Conservation (phyloP, 176 grass and related monocot genomes). For the Otatea glauca region DNA sequence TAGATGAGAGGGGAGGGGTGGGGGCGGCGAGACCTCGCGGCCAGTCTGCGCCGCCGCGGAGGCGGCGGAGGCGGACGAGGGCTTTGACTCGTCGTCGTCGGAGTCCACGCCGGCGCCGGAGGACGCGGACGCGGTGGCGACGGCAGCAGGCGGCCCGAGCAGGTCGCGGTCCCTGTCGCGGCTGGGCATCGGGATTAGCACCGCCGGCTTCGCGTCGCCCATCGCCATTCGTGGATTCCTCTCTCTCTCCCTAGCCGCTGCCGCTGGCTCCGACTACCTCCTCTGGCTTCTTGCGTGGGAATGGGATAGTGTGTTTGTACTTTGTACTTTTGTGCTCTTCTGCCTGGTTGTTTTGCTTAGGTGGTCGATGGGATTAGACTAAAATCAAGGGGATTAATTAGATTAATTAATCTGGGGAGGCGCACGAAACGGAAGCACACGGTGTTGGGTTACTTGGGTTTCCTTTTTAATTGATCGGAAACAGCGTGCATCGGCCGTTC, state of each 20-base stretch:
- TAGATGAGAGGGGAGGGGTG: not conserved
- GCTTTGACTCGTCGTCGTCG: slow-evolving; percentile 57
- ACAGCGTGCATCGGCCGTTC: too few species aligned
- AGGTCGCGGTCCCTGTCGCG: slow-evolving; percentile 60
- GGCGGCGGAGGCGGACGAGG: slow-evolving; percentile 47
- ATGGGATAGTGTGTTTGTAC: too few species aligned
- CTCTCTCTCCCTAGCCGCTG: not conserved
- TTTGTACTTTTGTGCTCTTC: too few species aligned
- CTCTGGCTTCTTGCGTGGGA: slow-evolving; percentile 14
- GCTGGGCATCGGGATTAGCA: slow-evolving; percentile 48
- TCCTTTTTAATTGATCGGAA: too few species aligned
- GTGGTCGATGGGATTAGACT: slow-evolving; percentile 6
- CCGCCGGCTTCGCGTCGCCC: slow-evolving; percentile 57
- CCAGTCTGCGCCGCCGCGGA: slow-evolving; percentile 48
- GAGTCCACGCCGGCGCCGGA: slow-evolving; percentile 18
- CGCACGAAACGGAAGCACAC: too few species aligned
- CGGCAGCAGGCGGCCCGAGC: slow-evolving; percentile 48
- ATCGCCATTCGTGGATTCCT: slow-evolving; percentile 38
- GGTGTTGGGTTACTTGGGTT: too few species aligned
- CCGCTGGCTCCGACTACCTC: not conserved
- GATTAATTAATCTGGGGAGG: not conserved
- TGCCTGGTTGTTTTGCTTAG: slow-evolving; percentile 15
- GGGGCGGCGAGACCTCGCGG: slow-evolving; percentile 51
- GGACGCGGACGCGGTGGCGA: slow-evolving; percentile 21
- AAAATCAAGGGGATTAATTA: not conserved